Evolutionary conservation across 345 rosid species (phyloP), one percentile per base, ranked within the genome.

Genomic region (Euphorbia peplus): DNA sequence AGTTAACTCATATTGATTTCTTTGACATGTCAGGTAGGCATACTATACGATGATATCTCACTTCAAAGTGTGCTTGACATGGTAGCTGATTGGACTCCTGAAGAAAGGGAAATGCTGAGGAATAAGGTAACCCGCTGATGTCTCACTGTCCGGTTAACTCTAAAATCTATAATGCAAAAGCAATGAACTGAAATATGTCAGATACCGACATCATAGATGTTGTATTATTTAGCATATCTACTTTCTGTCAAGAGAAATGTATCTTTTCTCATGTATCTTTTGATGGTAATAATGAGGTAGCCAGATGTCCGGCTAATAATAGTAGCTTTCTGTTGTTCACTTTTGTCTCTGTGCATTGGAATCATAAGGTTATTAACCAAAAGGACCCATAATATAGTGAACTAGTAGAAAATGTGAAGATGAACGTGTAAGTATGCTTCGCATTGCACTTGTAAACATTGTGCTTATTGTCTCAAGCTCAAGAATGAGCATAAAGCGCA

Each of bases 41-140:
- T 95, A 54, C 74, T 92, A 55, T 92, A 95, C 68, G 99, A 95
- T 58, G 97, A 95, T 58, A 85, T 78, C 28, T 83, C 92, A 3
- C 97, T 92, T 63, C 98, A 90, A 80, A 79, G 58, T 80, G 74
- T 87, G 48, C 71, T 90, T 35, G 99, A 92, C 74, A 75, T 92
- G 86, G 79, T 82, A 62, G 91, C 96, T 65, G 99, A 95, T 80
- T 95, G 99, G 98, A 92, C 93, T 37, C 62, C 84, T 37, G 93
- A 84, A 73, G 99, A 95, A 82, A 88, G 99, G 77, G 84, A 85
- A 79, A 90, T 87, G 91, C 75, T 95, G 67, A 88, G 99, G 76
- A 87, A 88, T 75, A 84, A 82, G 89, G 99, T 95, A 73, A 81
- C 15, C 24, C 28, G 69, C 68, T 59, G 26, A 7, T 28, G 28